phyloP scores from a whole-genome alignment of 2,329 filamentous ascomycete genomes.

The Beauveria australis region DNA sequence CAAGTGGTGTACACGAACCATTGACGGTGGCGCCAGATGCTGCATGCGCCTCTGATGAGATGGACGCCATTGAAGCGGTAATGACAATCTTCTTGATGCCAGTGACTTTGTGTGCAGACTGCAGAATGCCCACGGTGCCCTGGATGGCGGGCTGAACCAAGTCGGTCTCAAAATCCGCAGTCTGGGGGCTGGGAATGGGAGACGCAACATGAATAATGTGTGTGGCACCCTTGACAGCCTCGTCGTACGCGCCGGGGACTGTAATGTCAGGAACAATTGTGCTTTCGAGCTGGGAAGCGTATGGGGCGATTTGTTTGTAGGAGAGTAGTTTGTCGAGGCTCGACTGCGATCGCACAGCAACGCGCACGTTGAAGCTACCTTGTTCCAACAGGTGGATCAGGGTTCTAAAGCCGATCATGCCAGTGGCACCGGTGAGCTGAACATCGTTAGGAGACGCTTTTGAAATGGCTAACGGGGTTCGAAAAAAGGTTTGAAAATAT shows the following conservation, averaged over 20 bases:
- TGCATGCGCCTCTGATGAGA: constrained; percentile 11
- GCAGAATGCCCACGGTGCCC: constrained; percentile 28
- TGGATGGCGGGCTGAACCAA: constrained; percentile 27
- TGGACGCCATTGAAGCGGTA: constrained; percentile 28
- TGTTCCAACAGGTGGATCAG: constrained; percentile 17
- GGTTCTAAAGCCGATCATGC: constrained; percentile 22
- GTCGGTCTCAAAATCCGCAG: constrained; percentile 11
- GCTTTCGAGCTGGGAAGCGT: constrained; percentile 16
- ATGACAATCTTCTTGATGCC: constrained; percentile 34
- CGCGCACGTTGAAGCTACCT: constrained; percentile 21
- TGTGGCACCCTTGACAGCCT: constrained; percentile 29
- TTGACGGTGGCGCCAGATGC: constrained; percentile 10
- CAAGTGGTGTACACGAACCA: not conserved
- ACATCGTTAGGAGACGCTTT: not conserved
- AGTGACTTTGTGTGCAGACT: constrained; percentile 24
- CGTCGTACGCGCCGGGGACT: constrained; percentile 28
- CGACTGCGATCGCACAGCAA: constrained; percentile 20
- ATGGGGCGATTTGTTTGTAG: constrained; percentile 4
- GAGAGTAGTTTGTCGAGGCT: constrained; percentile 8
- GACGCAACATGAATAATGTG: constrained; percentile 29
- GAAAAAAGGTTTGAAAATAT: no score
- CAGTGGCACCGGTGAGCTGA: constrained; percentile 23
- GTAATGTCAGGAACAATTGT: constrained; percentile 30
- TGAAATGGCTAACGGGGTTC: no score
- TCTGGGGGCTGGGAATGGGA: constrained; percentile 14